Evolutionary conservation across 2,329 filamentous ascomycete species (phyloP), one percentile per base, ranked within the genome.

Genomic region (Claviceps paspali): DNA sequence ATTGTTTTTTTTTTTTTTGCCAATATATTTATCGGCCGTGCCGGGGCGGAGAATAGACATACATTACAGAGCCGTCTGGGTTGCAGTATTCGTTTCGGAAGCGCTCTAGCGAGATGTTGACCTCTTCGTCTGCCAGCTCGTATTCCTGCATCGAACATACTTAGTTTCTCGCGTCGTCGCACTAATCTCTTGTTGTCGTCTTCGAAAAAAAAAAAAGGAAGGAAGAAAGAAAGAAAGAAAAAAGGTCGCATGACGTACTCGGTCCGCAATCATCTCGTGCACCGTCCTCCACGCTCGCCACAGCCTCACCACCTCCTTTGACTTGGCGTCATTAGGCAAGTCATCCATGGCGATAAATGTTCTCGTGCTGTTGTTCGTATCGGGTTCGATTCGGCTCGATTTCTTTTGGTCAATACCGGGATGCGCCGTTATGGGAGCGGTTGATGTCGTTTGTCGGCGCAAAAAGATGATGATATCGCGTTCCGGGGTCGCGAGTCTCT

Each of bases 211-310:
- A n/a, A n/a, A n/a, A n/a, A n/a, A n/a, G n/a, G n/a, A n/a, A n/a
- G n/a, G n/a, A n/a, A n/a, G n/a, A n/a, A n/a, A n/a, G n/a, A n/a
- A n/a, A n/a, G n/a, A n/a, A n/a, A n/a, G n/a, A n/a, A n/a, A n/a
- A n/a, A n/a, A n/a, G n/a, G n/a, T n/a, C n/a, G n/a, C n/a, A n/a
- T n/a, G n/a, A 38, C 81, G 51, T 73, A 94, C 87, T 58, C 88
- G 68, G 60, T 96, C 91, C 43, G 73, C 69, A 49, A 91, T 80
- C 88, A 98, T 93, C 69, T 98, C 84, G 60, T 93, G 85, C 34
- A 86, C 78, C 7, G 91, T 98, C 61, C 78, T 77, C 76, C 84
- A 92, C 50, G 87, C 85, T 60, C 88, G 82, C 88, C 91, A 98
- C 49, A 95, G 75, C 55, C 82, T 77, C 52, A 71, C 64, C 34